A percentile compares a stretch with the other conserved stretches of the same genome.
These are phyloP conservation scores for Hymenoscyphus repandus DNA, from an alignment of 2,329 filamentous ascomycete species.

Conservation along the genomic window DNA sequence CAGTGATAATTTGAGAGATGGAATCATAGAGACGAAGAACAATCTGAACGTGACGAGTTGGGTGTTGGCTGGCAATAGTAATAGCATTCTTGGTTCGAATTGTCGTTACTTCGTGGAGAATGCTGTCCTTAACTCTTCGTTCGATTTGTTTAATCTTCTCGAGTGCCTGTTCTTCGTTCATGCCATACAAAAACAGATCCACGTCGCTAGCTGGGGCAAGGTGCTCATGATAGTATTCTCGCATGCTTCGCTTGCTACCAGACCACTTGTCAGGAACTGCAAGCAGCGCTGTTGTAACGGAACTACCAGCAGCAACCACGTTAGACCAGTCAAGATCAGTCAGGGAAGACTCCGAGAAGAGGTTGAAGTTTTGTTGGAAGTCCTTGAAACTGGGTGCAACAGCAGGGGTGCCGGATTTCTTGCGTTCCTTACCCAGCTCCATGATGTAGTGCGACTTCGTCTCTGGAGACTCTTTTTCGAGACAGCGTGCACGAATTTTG, in stretches of 20 bases:
- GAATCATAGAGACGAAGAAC: conserved; percentile 82
- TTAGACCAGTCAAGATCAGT: conserved; percentile 76
- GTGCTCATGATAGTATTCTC: conserved; percentile 76
- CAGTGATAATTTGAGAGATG: conserved; percentile 76
- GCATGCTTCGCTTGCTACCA: conserved; percentile 55
- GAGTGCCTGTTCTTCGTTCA: conserved; percentile 70
- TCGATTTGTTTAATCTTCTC: conserved; percentile 85
- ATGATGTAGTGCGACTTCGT: conserved; percentile 66
- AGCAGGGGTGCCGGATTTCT: conserved; percentile 57
- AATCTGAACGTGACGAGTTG: conserved; percentile 76
- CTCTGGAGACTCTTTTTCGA: conserved; percentile 50
- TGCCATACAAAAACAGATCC: conserved; percentile 77
- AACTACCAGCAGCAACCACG: conserved; percentile 74
- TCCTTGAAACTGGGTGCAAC: conserved; percentile 62
- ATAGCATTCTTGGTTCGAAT: conserved; percentile 83
- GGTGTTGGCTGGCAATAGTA: conserved; percentile 80
- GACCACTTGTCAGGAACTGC: conserved; percentile 61
- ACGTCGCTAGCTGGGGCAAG: conserved; percentile 82
- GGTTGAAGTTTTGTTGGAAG: conserved; percentile 72
- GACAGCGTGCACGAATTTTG: conserved; percentile 56
- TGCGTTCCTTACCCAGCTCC: conserved; percentile 59
- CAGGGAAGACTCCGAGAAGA: conserved; percentile 77
- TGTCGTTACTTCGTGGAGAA: conserved; percentile 77
- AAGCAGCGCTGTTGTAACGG: conserved; percentile 73
- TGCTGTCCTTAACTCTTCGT: conserved; percentile 64